Evolutionary conservation across 495 filamentous ascomycete genomes (phyloP).

Genomic region (Xylaria scruposa): DNA sequence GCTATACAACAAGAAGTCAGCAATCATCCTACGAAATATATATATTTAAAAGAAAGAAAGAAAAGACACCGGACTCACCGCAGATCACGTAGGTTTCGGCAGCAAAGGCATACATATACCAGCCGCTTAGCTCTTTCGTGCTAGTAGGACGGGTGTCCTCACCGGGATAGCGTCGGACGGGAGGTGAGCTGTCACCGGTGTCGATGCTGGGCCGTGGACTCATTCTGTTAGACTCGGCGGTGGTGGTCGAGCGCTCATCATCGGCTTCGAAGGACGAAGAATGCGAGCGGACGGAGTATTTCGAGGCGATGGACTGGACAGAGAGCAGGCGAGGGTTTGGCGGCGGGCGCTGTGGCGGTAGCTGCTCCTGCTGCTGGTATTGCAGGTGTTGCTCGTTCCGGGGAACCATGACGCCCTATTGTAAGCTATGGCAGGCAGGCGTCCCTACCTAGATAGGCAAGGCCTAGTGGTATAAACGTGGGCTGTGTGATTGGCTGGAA

Average conservation of each 20-base stretch:
- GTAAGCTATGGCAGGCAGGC: neutral
- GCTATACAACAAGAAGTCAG: slow-evolving; percentile 34
- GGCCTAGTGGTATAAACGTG: neutral
- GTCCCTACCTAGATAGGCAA: neutral
- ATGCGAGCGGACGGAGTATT: slow-evolving; percentile 50
- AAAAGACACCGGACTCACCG: slow-evolving; percentile 59
- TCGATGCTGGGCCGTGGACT: slow-evolving; percentile 39
- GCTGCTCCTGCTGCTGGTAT: neutral
- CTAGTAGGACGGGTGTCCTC: slow-evolving; percentile 91
- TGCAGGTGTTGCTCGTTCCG: slow-evolving; percentile 17
- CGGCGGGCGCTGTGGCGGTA: slow-evolving; percentile 36
- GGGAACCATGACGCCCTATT: slow-evolving; percentile 16
- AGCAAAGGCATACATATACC: slow-evolving; percentile 96
- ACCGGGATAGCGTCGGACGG: slow-evolving; percentile 64
- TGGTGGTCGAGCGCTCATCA: slow-evolving; percentile 64
- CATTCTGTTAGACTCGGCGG: slow-evolving; percentile 46
- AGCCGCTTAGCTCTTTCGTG: slow-evolving; percentile 84
- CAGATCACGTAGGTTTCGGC: slow-evolving; percentile 98
- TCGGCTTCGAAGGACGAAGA: slow-evolving; percentile 66
- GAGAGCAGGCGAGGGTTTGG: slow-evolving; percentile 52
- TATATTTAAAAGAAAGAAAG: too few relatives aligned
- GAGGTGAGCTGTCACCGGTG: slow-evolving; percentile 26
- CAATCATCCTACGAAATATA: neutral
- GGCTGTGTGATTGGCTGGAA: slow-evolving; percentile 19
- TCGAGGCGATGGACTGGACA: slow-evolving; percentile 52